phyloP scores from a whole-genome alignment of 257 asterid species.

The Jasminum sambac region DNA sequence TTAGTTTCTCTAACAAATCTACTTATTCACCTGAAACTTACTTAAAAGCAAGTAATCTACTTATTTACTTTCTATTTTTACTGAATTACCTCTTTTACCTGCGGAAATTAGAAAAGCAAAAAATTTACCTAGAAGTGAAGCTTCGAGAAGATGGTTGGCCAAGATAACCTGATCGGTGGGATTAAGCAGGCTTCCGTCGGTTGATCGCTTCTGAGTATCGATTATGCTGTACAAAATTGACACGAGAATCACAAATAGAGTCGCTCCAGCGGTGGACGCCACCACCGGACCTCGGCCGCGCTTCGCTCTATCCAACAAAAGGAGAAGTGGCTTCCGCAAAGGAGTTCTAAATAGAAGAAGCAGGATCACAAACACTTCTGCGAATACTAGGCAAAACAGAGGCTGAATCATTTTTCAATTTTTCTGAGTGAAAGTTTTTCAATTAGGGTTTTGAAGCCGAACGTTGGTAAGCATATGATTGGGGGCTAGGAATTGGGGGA shows the following conservation, averaged over 20 bases:
- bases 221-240: conserved; percentile 49
- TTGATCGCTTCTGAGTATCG: conserved; percentile 43
- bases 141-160: conserved; percentile 66
- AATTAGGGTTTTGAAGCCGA: neutral
- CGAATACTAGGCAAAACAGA: conserved; percentile 54
- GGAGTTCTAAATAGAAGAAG: conserved; percentile 71
- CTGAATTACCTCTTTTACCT: neutral
- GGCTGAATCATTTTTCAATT: conserved; percentile 71
- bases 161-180: conserved; percentile 76
- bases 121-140: conserved; percentile 56
- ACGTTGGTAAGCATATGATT: neutral
- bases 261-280: conserved; percentile 67
- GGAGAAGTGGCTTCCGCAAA: conserved; percentile 51
- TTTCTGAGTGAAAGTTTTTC: neutral
- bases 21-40: too few species aligned
- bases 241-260: conserved; percentile 51
- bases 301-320: conserved; percentile 58
- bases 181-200: conserved; percentile 43
- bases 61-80: neutral
- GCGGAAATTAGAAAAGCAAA: neutral
- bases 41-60: too few species aligned
- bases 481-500: neutral
- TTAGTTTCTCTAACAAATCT: neutral
- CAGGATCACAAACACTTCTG: conserved; percentile 53
- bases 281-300: conserved; percentile 75